Percentiles rank a stretch among this genome's conserved stretches.
These are phyloP conservation scores for Pseudogymnoascus sp. DNA, from an alignment of 2,329 filamentous ascomycete genomes.

Conservation along the genomic window DNA sequence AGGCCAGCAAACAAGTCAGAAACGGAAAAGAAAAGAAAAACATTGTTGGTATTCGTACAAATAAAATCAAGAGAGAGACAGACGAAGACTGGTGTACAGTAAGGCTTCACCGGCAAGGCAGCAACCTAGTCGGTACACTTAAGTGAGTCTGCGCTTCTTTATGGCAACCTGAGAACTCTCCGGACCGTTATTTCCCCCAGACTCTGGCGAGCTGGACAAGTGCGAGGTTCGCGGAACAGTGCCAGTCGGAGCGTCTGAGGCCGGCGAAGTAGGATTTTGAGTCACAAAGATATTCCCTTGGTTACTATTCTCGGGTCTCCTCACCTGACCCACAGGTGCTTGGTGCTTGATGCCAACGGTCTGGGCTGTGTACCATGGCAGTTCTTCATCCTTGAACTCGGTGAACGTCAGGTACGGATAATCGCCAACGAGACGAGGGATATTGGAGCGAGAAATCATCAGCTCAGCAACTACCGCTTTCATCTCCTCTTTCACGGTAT, in stretches of 20 bases:
- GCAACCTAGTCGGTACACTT: not conserved
- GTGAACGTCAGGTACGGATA: conserved; percentile 51
- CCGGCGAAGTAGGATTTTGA: not conserved
- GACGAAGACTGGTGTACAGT: not conserved
- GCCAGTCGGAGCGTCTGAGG: not conserved
- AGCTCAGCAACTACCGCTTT: conserved; percentile 18
- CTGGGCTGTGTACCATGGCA: conserved; percentile 42
- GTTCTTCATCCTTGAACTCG: conserved; percentile 48
- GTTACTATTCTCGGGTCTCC: not conserved
- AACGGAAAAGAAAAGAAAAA: not conserved
- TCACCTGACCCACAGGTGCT: not conserved
- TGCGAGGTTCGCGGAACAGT: not conserved
- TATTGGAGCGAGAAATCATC: conserved; percentile 12
- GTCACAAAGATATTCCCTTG: not conserved
- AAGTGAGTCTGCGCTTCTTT: not conserved
- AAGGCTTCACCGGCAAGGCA: not conserved
- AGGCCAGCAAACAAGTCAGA: not conserved
- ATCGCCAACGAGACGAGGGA: not conserved
- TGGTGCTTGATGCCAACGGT: not conserved
- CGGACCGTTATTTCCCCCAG: not conserved
- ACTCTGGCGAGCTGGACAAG: not conserved
- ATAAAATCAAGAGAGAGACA: not conserved
- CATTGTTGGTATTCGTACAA: not conserved
- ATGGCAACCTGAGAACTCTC: not conserved
- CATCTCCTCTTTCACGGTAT: conserved; percentile 17